A percentile compares a stretch with the other conserved stretches of the same genome.
phyloP scores from a whole-genome alignment of 1,284 basidiomycete species.

The Cystobasidium slooffiae region DNA sequence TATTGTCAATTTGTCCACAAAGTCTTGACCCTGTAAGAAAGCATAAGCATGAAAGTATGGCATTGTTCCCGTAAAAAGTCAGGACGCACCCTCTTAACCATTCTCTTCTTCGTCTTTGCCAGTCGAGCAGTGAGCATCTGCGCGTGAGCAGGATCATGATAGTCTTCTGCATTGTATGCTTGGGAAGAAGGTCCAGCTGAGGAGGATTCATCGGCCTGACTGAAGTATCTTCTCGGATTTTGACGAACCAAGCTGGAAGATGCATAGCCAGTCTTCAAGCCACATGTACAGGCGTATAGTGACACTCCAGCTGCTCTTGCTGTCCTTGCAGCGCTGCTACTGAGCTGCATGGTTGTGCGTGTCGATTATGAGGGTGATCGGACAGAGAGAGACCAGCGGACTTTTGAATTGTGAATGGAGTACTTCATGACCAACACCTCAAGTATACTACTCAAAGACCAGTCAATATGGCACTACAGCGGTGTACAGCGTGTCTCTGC shows the following conservation, averaged over 20 bases:
- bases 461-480: conserved; percentile 8
- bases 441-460: not conserved
- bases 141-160: conserved; percentile 27
- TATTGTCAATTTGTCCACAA: conserved; percentile 78
- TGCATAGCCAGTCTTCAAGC: not conserved
- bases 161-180: conserved; percentile 28
- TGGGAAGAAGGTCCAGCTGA: conserved; percentile 1
- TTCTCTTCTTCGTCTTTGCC: conserved; percentile 39
- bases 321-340: not conserved
- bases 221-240: not conserved
- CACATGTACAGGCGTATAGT: conserved; percentile 7
- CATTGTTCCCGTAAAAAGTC: not conserved
- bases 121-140: conserved; percentile 31
- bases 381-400: not conserved
- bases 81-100: conserved; percentile 30
- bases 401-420: not conserved
- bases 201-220: not conserved
- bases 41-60: not conserved
- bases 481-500: conserved; percentile 23
- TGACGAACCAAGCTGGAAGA: conserved; percentile 1
- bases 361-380: not conserved
- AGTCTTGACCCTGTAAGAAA: conserved; percentile 68
- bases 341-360: conserved; percentile 1
- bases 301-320: not conserved
- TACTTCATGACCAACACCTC: not conserved